phyloP scores from a whole-genome alignment of 345 rosid genomes.

The Hibiscus trionum region DNA sequence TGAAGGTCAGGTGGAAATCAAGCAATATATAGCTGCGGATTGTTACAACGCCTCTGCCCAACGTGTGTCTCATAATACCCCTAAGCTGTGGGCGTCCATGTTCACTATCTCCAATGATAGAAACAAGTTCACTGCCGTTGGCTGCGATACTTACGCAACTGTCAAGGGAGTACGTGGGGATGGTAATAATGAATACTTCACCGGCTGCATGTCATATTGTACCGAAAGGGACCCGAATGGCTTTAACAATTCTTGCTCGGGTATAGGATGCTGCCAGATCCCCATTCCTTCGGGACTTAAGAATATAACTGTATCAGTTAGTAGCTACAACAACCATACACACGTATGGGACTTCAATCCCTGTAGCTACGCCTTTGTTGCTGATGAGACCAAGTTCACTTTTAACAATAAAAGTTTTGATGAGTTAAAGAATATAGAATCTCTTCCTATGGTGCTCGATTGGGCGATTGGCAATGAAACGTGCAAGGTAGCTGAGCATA shows the following conservation, averaged over 20 bases:
- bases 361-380: not conserved
- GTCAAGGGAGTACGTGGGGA: not conserved
- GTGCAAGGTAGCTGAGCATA: not conserved
- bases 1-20: not conserved
- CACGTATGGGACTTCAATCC: not conserved
- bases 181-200: not conserved
- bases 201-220: not conserved
- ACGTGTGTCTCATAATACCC: too few species aligned
- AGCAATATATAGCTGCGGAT: not conserved
- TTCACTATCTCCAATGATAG: not conserved
- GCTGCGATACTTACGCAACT: not conserved
- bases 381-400: not conserved
- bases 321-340: not conserved
- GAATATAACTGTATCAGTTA: not conserved
- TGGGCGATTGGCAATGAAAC: not conserved
- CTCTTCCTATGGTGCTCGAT: not conserved
- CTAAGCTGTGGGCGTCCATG: not conserved
- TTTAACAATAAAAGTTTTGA: not conserved
- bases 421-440: not conserved
- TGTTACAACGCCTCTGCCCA: not conserved
- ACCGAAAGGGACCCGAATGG: not conserved
- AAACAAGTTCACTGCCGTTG: not conserved
- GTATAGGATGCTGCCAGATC: not conserved
- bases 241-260: not conserved
- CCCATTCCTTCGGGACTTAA: not conserved